Base-by-base conservation (phyloP, 2,329 filamentous ascomycete species). In the Pezicula radicicola region DNA sequence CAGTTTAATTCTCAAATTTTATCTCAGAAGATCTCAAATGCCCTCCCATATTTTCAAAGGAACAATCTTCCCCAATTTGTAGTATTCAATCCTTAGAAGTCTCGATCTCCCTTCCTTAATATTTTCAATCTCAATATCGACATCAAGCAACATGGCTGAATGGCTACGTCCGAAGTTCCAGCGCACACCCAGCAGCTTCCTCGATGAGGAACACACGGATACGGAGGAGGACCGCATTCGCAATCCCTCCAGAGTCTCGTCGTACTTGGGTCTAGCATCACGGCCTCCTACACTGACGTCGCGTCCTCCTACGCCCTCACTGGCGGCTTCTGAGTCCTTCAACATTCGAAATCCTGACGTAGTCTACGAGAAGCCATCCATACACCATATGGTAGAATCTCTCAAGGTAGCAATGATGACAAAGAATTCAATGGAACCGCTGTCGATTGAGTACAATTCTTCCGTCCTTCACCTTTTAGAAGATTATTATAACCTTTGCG, bases 401-500 rank as follows among this genome's bases (percentile, higher is more conserved):
- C 48, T 68, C 6, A 62, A 66, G 47, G 62, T 66, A 1, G 55
- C 63, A 3, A 65, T 68, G 64, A 67, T 68, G 65, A 66, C 54
- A 13, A 55, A 60, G 43, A 56, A 52, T n/a, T 55, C 50, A 3
- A 48, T 61, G 19, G 50, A 57, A 0, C 50, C 63, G 1, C 41
- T 68, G 3, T 65, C 65, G 3, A 51, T 61, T 2, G 53, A 65
- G 35, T 66, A 66, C 37, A 68, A 67, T 33, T 60, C 59, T 27
- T 61, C 57, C 42, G 64, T 68, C 16, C 39, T 66, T n/a, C 60
- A 67, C 42, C 55, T 67, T 19, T 44, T 68, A 3, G 66, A 68
- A 48, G 56, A 57, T 3, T 68, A 67, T 52, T 54, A 62, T 5
- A 52, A 62, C 37, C 39, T 65, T 21, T 50, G 53, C 6, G 39